Base-by-base conservation (phyloP, 305 asterid species). In the Stenogyne calaminthoides region DNA sequence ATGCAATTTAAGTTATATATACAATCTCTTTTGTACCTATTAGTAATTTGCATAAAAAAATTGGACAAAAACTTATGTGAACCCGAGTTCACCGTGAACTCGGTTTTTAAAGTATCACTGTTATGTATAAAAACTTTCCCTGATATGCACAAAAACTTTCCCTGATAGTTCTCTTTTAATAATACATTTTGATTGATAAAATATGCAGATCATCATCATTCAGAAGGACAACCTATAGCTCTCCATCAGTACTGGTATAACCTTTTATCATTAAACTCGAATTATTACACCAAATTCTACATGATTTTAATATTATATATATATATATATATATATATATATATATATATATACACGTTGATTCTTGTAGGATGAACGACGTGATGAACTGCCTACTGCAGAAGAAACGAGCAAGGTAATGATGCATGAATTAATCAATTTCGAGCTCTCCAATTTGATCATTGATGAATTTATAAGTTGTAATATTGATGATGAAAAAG, bases 391-490 rank as follows among this genome's bases (percentile, higher is more conserved):
- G 61, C 55, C 25, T 51, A 40, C 57, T 16, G 82, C 61, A 39
- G 81, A 80, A 42, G 82, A 73, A 16, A 75, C 67, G 36, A 69
- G 73, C 61, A 68, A 76, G 69, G 86, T 79, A 69, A 14, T 19
- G 34, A 19, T 19, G 2, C 44, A 40, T 12, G 20, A 16, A 20
- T n/a, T n/a, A 16, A 20, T 47, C 36, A 58, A 11, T 25, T 47
- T 57, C 39, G 22, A 32, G 36, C 36, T 32, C 36, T 32, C 36
- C 36, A 32, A n/a, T n/a, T 20, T 34, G 14, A 12, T 44, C 51
- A 11, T 44, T 44, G 52, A 44, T 44, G 16, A 44, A 12, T 4
- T 44, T n/a, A n/a, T 44, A n/a, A n/a, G n/a, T n/a, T n/a, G n/a
- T n/a, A n/a, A n/a, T n/a, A n/a, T 4, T 44, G 12, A 60, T 32